phyloP scores from a whole-genome alignment of 345 rosid species.

The Anacardium occidentale region DNA sequence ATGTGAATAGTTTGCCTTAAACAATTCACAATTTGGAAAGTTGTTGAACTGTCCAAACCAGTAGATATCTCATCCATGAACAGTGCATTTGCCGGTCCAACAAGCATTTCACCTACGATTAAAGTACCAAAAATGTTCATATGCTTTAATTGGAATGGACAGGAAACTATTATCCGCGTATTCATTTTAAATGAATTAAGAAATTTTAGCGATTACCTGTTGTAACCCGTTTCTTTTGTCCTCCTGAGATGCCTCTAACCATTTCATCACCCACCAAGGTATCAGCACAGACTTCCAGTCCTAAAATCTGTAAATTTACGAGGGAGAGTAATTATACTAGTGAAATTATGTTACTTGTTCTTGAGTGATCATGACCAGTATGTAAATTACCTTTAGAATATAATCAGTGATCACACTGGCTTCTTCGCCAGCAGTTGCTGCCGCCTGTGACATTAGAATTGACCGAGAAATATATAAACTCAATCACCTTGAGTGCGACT shows the following conservation, averaged over 20 bases:
- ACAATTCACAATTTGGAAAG: conserved; percentile 41
- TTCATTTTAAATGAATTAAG: background rate
- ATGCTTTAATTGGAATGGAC: background rate
- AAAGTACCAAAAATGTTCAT: too few relatives aligned
- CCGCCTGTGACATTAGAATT: conserved; percentile 35
- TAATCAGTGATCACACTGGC: conserved; percentile 50
- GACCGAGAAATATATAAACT: background rate
- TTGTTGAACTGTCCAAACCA: conserved; percentile 48
- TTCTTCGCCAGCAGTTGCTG: conserved; percentile 44
- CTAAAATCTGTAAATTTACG: conserved; percentile 22
- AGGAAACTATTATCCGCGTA: background rate
- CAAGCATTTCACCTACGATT: conserved; percentile 42
- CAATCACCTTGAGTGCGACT: background rate
- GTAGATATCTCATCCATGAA: conserved; percentile 51
- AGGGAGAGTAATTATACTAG: background rate
- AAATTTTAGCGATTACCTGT: conserved; percentile 38
- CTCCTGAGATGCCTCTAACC: conserved; percentile 71
- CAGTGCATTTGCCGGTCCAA: conserved; percentile 34
- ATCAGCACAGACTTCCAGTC: conserved; percentile 65
- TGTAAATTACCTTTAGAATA: conserved; percentile 44
- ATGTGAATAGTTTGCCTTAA: conserved; percentile 34
- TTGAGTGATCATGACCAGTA: background rate
- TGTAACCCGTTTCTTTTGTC: conserved; percentile 66
- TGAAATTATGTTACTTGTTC: background rate
- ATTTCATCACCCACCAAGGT: conserved; percentile 57